These are phyloP conservation scores for Elongisporangium senticosum DNA, from an alignment of 352 stramenopile genomes.

Conservation along the genomic window DNA sequence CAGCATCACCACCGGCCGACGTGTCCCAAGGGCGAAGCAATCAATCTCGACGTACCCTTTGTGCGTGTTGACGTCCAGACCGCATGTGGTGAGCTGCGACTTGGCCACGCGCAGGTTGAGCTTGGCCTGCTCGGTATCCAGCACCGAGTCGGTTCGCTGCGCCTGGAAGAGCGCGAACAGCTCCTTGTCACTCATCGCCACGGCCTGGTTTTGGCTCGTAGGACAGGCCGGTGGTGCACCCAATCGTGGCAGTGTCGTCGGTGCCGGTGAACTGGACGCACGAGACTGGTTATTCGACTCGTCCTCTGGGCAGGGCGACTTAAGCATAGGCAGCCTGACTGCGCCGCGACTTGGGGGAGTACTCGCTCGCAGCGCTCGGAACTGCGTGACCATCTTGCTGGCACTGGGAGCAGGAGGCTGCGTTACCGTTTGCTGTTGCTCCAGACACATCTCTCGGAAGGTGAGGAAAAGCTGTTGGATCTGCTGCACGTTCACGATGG, in stretches of 20 bases:
- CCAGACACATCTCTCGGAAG: constrained; percentile 40
- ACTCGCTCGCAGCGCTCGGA: constrained; percentile 30
- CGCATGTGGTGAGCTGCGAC: constrained; percentile 16
- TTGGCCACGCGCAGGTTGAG: constrained; percentile 51
- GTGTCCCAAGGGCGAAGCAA: neutral
- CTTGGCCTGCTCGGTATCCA: constrained; percentile 55
- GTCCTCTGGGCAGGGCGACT: constrained; percentile 3
- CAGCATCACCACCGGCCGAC: neutral
- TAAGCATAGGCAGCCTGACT: constrained; percentile 3
- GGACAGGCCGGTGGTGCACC: constrained; percentile 1
- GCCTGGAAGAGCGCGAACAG: constrained; percentile 50
- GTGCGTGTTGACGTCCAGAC: constrained; percentile 45
- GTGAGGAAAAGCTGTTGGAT: constrained; percentile 33
- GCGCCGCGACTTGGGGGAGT: constrained; percentile 6
- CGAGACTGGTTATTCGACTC: neutral
- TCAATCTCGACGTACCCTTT: constrained; percentile 42
- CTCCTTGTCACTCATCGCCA: constrained; percentile 35
- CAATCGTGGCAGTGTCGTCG: constrained; percentile 9
- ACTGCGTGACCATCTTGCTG: constrained; percentile 50
- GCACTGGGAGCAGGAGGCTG: constrained; percentile 6
- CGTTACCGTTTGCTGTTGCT: constrained; percentile 12
- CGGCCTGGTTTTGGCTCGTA: neutral
- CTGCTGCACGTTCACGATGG: constrained; percentile 42
- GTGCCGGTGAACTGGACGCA: neutral
- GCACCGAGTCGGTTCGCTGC: constrained; percentile 34